Conservation (phyloP, 1,139 yeast species). For the Komagataea norvegica region DNA sequence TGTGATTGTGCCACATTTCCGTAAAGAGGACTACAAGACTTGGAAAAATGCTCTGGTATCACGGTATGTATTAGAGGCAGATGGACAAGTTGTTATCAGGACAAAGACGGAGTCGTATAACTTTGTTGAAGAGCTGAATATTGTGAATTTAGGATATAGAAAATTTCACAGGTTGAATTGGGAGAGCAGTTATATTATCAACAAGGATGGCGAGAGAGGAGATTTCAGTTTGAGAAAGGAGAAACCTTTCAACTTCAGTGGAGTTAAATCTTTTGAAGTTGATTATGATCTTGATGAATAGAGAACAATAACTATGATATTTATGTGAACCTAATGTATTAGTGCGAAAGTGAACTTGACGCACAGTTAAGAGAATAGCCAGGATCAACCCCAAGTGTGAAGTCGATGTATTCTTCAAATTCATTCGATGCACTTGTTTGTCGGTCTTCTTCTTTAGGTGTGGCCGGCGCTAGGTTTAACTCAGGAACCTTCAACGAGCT, state of each 20-base stretch:
- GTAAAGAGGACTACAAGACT: slow-evolving; percentile 29
- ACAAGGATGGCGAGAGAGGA: slow-evolving; percentile 51
- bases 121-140: slow-evolving; percentile 58
- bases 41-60: slow-evolving; percentile 37
- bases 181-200: slow-evolving; percentile 54
- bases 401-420: too few relatives aligned
- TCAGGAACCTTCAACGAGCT: too few relatives aligned
- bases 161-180: slow-evolving; percentile 66
- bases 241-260: slow-evolving; percentile 67
- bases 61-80: slow-evolving; percentile 50
- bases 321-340: too few relatives aligned
- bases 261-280: slow-evolving; percentile 47
- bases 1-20: slow-evolving; percentile 52
- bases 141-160: slow-evolving; percentile 51
- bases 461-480: too few relatives aligned
- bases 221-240: slow-evolving; percentile 63
- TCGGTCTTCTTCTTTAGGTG: too few relatives aligned
- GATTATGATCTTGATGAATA: too few relatives aligned
- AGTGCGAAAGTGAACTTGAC: too few relatives aligned
- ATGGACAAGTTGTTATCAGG: slow-evolving; percentile 51
- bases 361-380: too few relatives aligned
- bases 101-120: slow-evolving; percentile 62
- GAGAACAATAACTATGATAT: too few relatives aligned
- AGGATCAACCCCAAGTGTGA: too few relatives aligned
- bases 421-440: too few relatives aligned